These are phyloP conservation scores for Porphyrellus cyaneotinctus DNA, from an alignment of 768 basidiomycete species.

Conservation along the genomic window DNA sequence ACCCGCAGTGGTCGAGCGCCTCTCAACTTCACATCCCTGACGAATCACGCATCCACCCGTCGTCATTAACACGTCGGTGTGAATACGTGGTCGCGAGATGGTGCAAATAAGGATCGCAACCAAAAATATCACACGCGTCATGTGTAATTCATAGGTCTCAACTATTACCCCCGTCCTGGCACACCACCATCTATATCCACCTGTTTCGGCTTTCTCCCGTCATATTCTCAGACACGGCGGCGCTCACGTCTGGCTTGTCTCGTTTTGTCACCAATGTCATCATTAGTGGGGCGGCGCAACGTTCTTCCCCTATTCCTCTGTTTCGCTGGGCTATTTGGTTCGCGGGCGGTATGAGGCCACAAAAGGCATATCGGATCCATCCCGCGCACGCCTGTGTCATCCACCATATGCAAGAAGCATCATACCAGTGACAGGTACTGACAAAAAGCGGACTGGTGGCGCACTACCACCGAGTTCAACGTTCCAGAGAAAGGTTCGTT, in stretches of 20 bases:
- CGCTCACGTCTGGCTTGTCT: background rate
- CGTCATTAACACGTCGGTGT: background rate
- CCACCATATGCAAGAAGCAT: background rate
- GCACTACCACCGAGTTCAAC: background rate
- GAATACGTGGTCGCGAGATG: background rate
- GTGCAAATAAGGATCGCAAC: background rate
- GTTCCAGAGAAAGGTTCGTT: background rate
- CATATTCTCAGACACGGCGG: background rate
- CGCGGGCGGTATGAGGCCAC: background rate
- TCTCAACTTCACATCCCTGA: background rate
- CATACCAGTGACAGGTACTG: background rate
- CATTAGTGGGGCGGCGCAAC: background rate
- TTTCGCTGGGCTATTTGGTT: background rate
- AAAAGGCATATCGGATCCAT: background rate
- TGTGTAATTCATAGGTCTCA: background rate
- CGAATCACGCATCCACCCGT: background rate
- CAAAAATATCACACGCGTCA: background rate
- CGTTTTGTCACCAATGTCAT: background rate
- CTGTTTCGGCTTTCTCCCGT: constrained; percentile 4
- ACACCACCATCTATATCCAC: background rate
- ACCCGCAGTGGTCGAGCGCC: background rate
- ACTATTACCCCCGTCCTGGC: background rate
- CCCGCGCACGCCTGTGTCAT: background rate
- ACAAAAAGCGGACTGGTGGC: background rate
- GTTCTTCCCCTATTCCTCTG: background rate